Conservation (phyloP, 306 rosid species). For the Quercus agrifolia region DNA sequence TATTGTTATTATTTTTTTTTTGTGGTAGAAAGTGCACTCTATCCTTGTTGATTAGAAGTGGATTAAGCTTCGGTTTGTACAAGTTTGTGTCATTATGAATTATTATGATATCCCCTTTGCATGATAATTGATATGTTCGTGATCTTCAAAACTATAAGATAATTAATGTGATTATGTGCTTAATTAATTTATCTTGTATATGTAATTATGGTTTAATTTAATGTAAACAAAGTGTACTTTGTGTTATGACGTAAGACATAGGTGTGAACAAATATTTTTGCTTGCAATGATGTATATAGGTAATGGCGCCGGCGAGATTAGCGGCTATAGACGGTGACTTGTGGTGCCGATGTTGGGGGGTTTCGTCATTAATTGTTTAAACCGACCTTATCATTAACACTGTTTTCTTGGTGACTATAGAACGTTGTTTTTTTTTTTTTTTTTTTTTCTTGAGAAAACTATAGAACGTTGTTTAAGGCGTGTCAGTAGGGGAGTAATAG, state of each 20-base stretch:
- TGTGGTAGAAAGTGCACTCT: conserved; percentile 48
- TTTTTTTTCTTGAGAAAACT: no score
- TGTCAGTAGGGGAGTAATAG: conserved; percentile 24
- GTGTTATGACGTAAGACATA: background rate
- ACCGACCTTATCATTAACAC: conserved; percentile 40
- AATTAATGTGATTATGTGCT: conserved; percentile 6
- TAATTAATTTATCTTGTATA: background rate
- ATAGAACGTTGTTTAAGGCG: conserved; percentile 22
- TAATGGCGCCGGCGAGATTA: conserved; percentile 40
- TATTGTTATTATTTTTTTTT: background rate
- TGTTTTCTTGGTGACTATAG: conserved; percentile 7
- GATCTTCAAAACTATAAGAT: conserved; percentile 12
- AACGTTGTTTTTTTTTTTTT: conserved; percentile 1
- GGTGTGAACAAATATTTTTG: conserved; percentile 29
- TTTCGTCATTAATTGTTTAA: conserved; percentile 17
- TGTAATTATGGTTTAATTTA: conserved; percentile 4
- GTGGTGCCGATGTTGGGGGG: conserved; percentile 39
- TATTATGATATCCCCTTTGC: background rate
- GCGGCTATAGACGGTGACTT: conserved; percentile 31
- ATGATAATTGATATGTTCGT: conserved; percentile 4
- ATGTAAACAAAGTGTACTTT: background rate
- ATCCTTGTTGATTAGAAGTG: conserved; percentile 50
- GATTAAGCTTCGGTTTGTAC: conserved; percentile 24
- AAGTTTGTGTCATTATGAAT: conserved; percentile 6
- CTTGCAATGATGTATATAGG: conserved; percentile 11